Evolutionary conservation across 2,329 filamentous ascomycete genomes (phyloP).

Genomic region (Neonectria punicea): DNA sequence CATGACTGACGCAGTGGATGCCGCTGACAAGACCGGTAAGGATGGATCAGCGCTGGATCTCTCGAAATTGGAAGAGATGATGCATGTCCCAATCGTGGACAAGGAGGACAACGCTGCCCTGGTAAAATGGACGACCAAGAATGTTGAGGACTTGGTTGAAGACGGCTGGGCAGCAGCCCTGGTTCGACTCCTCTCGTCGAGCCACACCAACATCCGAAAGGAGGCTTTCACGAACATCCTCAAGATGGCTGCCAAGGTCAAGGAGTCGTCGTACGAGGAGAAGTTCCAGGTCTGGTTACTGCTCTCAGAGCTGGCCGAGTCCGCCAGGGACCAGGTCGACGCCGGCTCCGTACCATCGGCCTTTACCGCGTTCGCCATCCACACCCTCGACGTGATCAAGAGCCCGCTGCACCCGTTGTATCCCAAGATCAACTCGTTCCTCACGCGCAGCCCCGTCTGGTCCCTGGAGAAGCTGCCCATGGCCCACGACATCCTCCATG

Average conservation of each 20-base stretch:
- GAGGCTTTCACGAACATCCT: slow-evolving; percentile 78
- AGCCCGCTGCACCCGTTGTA: slow-evolving; percentile 87
- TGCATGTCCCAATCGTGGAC: slow-evolving; percentile 59
- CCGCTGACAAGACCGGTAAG: slow-evolving; percentile 6
- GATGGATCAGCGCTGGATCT: slow-evolving; percentile 42
- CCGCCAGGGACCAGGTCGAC: slow-evolving; percentile 66
- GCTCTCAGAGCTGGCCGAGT: slow-evolving; percentile 83
- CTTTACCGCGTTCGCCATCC: slow-evolving; percentile 78
- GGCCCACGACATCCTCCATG: slow-evolving; percentile 69
- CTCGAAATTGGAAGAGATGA: slow-evolving; percentile 62
- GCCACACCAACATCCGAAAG: slow-evolving; percentile 78
- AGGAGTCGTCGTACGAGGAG: slow-evolving; percentile 78
- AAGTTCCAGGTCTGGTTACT: slow-evolving; percentile 83
- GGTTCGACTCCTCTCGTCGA: slow-evolving; percentile 79
- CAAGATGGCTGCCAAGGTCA: slow-evolving; percentile 71
- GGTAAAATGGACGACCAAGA: slow-evolving; percentile 77
- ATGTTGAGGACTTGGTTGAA: slow-evolving; percentile 81
- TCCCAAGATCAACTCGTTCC: slow-evolving; percentile 84
- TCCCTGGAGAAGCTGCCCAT: slow-evolving; percentile 77
- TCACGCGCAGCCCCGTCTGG: slow-evolving; percentile 84
- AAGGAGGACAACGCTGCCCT: slow-evolving; percentile 64
- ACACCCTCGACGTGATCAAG: slow-evolving; percentile 74
- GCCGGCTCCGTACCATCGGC: slow-evolving; percentile 74
- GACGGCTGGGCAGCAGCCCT: slow-evolving; percentile 78
- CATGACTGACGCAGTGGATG: slow-evolving; percentile 28